A percentile compares a stretch with the other conserved stretches of the same genome.
These are phyloP conservation scores for Pythium brachiatum DNA, from an alignment of 352 stramenopile genomes.

Conservation along the genomic window DNA sequence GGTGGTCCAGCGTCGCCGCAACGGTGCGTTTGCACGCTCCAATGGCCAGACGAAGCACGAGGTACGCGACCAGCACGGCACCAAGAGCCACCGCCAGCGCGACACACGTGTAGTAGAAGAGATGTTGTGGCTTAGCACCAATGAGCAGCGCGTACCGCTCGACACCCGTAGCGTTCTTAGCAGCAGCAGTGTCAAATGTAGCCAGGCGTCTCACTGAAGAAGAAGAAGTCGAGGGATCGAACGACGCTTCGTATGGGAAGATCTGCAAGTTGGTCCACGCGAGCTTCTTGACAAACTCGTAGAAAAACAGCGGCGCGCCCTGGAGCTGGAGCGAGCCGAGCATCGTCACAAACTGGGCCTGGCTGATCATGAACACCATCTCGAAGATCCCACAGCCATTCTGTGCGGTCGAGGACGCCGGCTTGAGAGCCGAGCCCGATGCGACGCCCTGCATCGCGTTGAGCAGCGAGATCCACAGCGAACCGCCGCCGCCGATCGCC, in stretches of 20 bases:
- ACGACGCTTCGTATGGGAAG: slow-evolving; percentile 27
- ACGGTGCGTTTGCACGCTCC: slow-evolving; percentile 21
- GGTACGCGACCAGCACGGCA: slow-evolving; percentile 32
- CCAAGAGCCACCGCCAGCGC: slow-evolving; percentile 28
- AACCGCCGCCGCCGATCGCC: slow-evolving; percentile 27
- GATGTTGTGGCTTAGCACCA: slow-evolving; percentile 32
- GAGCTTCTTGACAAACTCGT: slow-evolving; percentile 45
- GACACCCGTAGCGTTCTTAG: slow-evolving; percentile 14
- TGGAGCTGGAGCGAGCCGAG: slow-evolving; percentile 40
- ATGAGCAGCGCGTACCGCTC: slow-evolving; percentile 10
- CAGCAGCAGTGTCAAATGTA: slow-evolving; percentile 20
- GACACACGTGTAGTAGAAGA: slow-evolving; percentile 53
- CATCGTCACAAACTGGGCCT: slow-evolving; percentile 54
- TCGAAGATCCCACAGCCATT: slow-evolving; percentile 35
- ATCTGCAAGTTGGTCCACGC: slow-evolving; percentile 58
- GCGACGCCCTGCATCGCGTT: slow-evolving; percentile 8
- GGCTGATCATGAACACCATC: slow-evolving; percentile 34
- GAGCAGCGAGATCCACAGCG: slow-evolving; percentile 25
- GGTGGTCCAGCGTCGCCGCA: slow-evolving; percentile 33
- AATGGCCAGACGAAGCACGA: slow-evolving; percentile 29
- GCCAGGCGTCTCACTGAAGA: background rate
- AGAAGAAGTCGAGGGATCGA: background rate
- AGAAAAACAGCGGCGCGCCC: slow-evolving; percentile 42
- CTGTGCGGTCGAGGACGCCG: slow-evolving; percentile 21
- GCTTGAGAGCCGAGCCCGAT: slow-evolving; percentile 14